Evolutionary conservation across 805 yeast species (phyloP).

Genomic region (Candida pseudofarinosa): DNA sequence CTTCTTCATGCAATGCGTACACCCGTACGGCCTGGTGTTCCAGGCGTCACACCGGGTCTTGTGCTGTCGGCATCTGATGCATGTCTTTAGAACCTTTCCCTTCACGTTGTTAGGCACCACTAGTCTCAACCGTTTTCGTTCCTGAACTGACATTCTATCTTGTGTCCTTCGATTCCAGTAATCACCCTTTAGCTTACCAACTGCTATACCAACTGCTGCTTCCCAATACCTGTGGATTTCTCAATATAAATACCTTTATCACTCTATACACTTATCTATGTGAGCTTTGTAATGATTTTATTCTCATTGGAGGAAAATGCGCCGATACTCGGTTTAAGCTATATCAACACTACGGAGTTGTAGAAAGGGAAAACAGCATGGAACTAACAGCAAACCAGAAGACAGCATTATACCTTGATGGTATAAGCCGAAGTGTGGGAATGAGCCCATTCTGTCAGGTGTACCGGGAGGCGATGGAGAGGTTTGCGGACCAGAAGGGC

Average conservation of each 20-base stretch:
- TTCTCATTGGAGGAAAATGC: conserved; percentile 1
- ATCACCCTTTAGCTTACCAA: too few relatives aligned
- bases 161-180: not conserved
- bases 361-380: not conserved
- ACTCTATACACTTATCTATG: not conserved
- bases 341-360: not conserved
- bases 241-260: conserved; percentile 2
- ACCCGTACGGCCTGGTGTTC: conserved; percentile 49
- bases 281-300: conserved; percentile 2
- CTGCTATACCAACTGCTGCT: too few relatives aligned
- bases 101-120: conserved; percentile 8
- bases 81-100: conserved; percentile 44
- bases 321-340: conserved; percentile 7
- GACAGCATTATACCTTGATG: conserved; percentile 23
- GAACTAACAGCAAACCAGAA: conserved; percentile 13
- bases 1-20: conserved; percentile 52
- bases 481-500: conserved; percentile 18
- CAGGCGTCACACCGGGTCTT: conserved; percentile 63
- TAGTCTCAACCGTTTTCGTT: conserved; percentile 10
- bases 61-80: conserved; percentile 61
- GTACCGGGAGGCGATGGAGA: conserved; percentile 20
- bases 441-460: conserved; percentile 21
- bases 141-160: conserved; percentile 12
- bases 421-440: conserved; percentile 25
- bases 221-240: not conserved